Evolutionary conservation across 2,329 filamentous ascomycete species (phyloP).

Genomic region (Alternaria triticina): DNA sequence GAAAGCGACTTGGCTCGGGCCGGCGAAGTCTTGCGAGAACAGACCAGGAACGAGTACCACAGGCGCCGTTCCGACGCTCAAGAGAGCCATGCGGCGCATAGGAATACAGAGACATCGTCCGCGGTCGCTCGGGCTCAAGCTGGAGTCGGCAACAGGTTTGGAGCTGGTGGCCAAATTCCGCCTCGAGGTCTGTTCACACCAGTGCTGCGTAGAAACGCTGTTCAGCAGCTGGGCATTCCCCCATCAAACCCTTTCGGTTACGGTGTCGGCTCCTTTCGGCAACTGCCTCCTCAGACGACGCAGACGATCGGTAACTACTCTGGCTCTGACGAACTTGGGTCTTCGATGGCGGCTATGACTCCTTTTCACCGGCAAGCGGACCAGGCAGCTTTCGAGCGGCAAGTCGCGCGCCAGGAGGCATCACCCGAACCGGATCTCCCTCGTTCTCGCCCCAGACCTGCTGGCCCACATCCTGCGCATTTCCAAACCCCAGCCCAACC

Average conservation of each 20-base stretch:
- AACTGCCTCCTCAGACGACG: neutral
- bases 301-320: neutral
- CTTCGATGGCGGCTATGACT: neutral
- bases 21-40: neutral
- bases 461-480: neutral
- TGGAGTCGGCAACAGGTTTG: neutral
- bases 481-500: neutral
- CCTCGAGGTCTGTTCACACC: neutral
- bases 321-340: neutral
- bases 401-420: neutral
- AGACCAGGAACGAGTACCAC: neutral
- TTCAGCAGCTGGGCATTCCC: neutral
- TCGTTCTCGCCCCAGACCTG: neutral
- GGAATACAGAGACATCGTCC: neutral
- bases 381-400: neutral
- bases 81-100: neutral
- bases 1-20: neutral
- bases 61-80: neutral
- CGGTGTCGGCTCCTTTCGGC: neutral
- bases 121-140: neutral
- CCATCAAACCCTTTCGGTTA: neutral
- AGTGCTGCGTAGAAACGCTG: neutral
- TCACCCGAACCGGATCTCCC: neutral
- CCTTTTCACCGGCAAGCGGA: neutral
- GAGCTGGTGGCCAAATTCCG: neutral